Evolutionary conservation across 495 filamentous ascomycete species (phyloP).

Genomic region (Neurospora sp.): DNA sequence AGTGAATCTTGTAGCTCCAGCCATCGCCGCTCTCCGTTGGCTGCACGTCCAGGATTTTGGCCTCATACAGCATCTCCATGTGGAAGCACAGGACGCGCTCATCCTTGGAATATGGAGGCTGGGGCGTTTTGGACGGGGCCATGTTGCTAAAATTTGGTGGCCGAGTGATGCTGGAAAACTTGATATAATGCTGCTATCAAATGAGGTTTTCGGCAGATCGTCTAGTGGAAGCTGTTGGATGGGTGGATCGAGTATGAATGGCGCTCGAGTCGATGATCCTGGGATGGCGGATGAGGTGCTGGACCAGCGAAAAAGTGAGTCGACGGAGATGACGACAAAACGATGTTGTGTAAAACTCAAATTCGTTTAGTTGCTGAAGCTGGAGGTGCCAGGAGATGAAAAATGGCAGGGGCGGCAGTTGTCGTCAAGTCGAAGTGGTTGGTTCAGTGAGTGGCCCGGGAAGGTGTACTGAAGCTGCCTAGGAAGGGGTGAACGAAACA

Average conservation of each 20-base stretch:
- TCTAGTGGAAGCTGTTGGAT: not conserved
- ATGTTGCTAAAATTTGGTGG: slow-evolving; percentile 12
- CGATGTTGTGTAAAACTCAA: not conserved
- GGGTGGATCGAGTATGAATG: not conserved
- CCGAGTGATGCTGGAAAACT: not conserved
- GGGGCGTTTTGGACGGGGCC: slow-evolving; percentile 30
- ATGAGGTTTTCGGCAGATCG: not conserved
- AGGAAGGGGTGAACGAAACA: not conserved
- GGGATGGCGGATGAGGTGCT: not conserved
- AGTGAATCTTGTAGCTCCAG: slow-evolving; percentile 85
- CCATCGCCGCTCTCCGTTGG: slow-evolving; percentile 60
- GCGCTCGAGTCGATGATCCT: not conserved
- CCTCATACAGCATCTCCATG: slow-evolving; percentile 91
- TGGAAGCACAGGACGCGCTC: slow-evolving; percentile 96
- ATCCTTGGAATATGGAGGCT: slow-evolving; percentile 66
- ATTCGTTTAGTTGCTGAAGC: not conserved
- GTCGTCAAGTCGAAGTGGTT: not conserved
- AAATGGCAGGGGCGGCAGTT: not conserved
- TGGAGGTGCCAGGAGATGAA: not conserved
- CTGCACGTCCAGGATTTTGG: slow-evolving; percentile 77
- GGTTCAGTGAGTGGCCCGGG: not conserved
- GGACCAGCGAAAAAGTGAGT: not conserved
- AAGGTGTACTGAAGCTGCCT: not conserved
- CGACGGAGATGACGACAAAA: not conserved
- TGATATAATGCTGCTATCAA: not conserved